A percentile compares a stretch with the other conserved stretches of the same genome.
phyloP scores from a whole-genome alignment of 192 early-diverging fungal genomes.

The Rhizoclosmatium sp. region DNA sequence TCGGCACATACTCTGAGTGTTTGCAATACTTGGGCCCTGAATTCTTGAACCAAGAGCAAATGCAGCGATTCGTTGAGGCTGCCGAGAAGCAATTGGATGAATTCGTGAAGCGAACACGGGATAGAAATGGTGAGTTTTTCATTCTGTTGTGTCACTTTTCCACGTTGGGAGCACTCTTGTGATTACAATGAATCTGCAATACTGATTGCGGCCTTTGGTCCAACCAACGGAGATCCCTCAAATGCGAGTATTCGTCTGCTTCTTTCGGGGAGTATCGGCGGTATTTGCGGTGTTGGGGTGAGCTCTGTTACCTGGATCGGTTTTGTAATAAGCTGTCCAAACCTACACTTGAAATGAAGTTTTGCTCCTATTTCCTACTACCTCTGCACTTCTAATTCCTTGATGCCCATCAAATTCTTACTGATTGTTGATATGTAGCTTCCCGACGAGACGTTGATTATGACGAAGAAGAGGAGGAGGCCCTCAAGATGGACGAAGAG shows the following conservation, averaged over 20 bases:
- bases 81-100: slow-evolving; percentile 76
- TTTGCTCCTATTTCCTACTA: neutral
- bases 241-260: slow-evolving; percentile 12
- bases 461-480: slow-evolving; percentile 94
- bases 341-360: slow-evolving; percentile 52
- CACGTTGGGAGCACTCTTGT: neutral
- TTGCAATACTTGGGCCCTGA: slow-evolving; percentile 62
- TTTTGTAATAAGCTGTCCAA: slow-evolving; percentile 15
- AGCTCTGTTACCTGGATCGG: slow-evolving; percentile 16
- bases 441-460: slow-evolving; percentile 78
- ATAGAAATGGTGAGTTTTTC: slow-evolving; percentile 41
- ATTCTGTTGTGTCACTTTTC: slow-evolving; percentile 27
- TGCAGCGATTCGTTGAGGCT: slow-evolving; percentile 76
- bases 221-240: neutral
- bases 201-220: neutral
- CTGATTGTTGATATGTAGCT: slow-evolving; percentile 44
- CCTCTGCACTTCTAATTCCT: neutral
- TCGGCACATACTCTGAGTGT: slow-evolving; percentile 67
- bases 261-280: neutral
- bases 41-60: slow-evolving; percentile 66
- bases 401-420: neutral
- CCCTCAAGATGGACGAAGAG: slow-evolving; percentile 81
- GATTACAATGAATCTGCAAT: slow-evolving; percentile 5
- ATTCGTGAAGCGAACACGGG: slow-evolving; percentile 65
- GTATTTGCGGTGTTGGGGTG: slow-evolving; percentile 25